Percentiles rank a stretch among this genome's conserved stretches.
Evolutionary conservation across 2,329 filamentous ascomycete genomes (phyloP).

Genomic region (Alternaria triticina): DNA sequence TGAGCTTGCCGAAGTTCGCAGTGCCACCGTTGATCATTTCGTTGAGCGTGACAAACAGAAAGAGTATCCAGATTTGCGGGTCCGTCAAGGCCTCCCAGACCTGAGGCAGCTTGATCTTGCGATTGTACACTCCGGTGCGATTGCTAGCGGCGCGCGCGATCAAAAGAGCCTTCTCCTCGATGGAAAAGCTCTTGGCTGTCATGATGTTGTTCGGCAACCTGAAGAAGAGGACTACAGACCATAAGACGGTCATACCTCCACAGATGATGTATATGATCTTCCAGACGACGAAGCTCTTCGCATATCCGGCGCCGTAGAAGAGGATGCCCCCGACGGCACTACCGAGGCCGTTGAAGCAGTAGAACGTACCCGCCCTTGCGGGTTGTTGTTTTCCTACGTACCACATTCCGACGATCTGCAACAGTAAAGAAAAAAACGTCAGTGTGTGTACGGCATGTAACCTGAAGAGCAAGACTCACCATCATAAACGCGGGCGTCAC

Average conservation of each 20-base stretch:
- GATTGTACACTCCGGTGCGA: conserved; percentile 54
- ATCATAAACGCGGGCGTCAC: conserved; percentile 29
- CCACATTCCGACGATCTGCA: conserved; percentile 12
- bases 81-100: conserved; percentile 57
- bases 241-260: conserved; percentile 54
- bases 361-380: conserved; percentile 31
- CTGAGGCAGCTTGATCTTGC: conserved; percentile 56
- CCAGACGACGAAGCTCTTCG: conserved; percentile 53
- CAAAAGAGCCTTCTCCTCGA: conserved; percentile 54
- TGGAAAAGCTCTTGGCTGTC: conserved; percentile 50
- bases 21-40: conserved; percentile 62
- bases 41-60: conserved; percentile 58
- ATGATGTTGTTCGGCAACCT: conserved; percentile 52
- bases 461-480: conserved; percentile 8
- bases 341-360: conserved; percentile 30
- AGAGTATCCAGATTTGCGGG: conserved; percentile 55
- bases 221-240: conserved; percentile 52
- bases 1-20: conserved; percentile 63
- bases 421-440: background rate
- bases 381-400: conserved; percentile 23
- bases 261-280: conserved; percentile 55
- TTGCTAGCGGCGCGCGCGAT: conserved; percentile 49
- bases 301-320: conserved; percentile 51
- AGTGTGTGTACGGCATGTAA: background rate
- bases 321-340: conserved; percentile 40